Evolutionary conservation across 345 rosid genomes (phyloP).

Genomic region (Brassica cretica): DNA sequence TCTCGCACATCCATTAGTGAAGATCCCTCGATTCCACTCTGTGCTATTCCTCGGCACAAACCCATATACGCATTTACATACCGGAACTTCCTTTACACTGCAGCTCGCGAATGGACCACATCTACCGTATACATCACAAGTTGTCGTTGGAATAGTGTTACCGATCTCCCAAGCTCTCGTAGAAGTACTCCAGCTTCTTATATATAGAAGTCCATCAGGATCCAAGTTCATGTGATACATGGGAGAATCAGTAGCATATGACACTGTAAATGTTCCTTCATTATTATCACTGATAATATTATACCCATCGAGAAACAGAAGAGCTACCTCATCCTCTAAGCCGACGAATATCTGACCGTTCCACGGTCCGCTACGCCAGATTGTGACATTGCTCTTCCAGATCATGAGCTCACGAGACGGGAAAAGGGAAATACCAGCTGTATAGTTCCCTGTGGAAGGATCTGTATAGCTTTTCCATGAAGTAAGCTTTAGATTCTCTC

Average conservation of each 20-base stretch:
- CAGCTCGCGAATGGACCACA: neutral
- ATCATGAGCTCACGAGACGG: neutral
- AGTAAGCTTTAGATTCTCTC: neutral
- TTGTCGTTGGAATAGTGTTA: neutral
- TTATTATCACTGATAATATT: neutral
- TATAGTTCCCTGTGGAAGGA: neutral
- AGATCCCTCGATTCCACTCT: conserved; percentile 47
- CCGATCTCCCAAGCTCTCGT: neutral
- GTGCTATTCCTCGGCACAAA: conserved; percentile 45
- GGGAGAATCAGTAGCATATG: neutral
- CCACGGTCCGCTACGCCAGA: neutral
- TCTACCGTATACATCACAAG: neutral
- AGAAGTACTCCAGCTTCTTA: neutral
- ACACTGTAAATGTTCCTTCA: neutral
- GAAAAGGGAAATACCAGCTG: neutral
- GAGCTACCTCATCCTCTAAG: neutral
- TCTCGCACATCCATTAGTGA: conserved; percentile 53
- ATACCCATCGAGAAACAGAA: neutral
- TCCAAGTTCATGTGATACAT: neutral
- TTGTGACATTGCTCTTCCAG: neutral
- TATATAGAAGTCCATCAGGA: neutral
- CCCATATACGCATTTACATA: conserved; percentile 47
- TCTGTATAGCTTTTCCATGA: neutral
- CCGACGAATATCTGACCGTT: neutral
- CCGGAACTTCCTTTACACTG: neutral